These are phyloP conservation scores for Cerioporus squamosus DNA, from an alignment of 1,284 basidiomycete species.

Conservation along the genomic window DNA sequence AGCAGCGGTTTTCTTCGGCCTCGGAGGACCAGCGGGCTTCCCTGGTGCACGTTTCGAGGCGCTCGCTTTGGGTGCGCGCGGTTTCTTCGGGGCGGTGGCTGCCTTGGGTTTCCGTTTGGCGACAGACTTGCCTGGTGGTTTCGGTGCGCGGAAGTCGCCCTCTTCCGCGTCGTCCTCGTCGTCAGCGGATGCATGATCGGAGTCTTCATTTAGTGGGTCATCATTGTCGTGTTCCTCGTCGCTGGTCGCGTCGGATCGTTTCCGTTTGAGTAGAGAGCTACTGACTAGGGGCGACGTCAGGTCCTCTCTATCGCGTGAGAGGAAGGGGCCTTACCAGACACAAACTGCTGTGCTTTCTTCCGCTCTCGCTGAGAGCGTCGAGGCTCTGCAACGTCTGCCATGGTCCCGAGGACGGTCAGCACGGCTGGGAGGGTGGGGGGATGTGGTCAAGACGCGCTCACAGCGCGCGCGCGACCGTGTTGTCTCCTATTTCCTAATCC, in stretches of 20 bases:
- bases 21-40: slow-evolving; percentile 22
- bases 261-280: slow-evolving; percentile 40
- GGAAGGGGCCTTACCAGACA: slow-evolving; percentile 45
- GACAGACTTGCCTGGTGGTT: slow-evolving; percentile 43
- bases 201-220: slow-evolving; percentile 29
- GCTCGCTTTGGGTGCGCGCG: slow-evolving; percentile 52
- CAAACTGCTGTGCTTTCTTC: slow-evolving; percentile 56
- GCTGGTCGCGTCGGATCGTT: slow-evolving; percentile 38
- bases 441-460: slow-evolving; percentile 25
- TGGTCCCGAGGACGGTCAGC: slow-evolving; percentile 53
- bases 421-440: slow-evolving; percentile 5
- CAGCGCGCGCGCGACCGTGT: slow-evolving; percentile 25
- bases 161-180: slow-evolving; percentile 47
- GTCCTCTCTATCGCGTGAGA: not conserved
- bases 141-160: slow-evolving; percentile 45
- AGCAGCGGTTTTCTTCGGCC: slow-evolving; percentile 27
- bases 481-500: no score
- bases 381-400: slow-evolving; percentile 51
- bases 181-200: slow-evolving; percentile 31
- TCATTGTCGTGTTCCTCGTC: slow-evolving; percentile 29
- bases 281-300: slow-evolving; percentile 27
- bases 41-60: slow-evolving; percentile 44
- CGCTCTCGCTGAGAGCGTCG: slow-evolving; percentile 69
- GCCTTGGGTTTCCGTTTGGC: slow-evolving; percentile 49
- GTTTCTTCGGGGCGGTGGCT: slow-evolving; percentile 56